Base-by-base conservation (phyloP, 441 rosid genomes). In the Isatis lusitanica region DNA sequence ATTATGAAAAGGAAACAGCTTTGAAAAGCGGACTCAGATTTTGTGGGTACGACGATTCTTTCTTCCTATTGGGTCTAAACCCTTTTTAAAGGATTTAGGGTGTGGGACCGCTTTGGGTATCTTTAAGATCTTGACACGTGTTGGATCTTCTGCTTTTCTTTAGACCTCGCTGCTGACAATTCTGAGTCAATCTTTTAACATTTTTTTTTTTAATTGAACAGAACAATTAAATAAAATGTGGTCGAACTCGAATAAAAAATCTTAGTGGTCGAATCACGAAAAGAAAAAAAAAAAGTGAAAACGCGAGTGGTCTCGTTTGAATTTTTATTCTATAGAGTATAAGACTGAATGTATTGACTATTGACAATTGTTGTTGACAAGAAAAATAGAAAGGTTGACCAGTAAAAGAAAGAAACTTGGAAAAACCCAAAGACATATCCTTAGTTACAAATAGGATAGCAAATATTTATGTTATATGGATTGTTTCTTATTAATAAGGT, bases 1-100 rank as follows among this genome's bases (percentile, higher is more conserved):
- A 33, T 38, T 9, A 13, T 47, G 50, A 30, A 75, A 76, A 76
- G 71, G 75, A 70, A 13, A 46, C 53, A 69, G 50, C 66, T 69
- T 75, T 53, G 75, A 48, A 75, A 75, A 46, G 75, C 60, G 70
- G 55, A 63, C 75, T 76, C 61, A 1, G 79, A 6, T 70, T 70
- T 76, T 69, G 7, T 33, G 31, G 56, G 52, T 28, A 46, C 44
- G 66, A 46, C 44, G 66, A 63, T 63, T 56, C 66, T 55, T 63
- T 36, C 55, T 69, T 60, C 60, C 40, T 21, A n/a, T 53, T 46
- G 42, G n/a, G 48, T 35, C 5, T 13, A 17, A 69, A 55, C 70
- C 70, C 57, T 2, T 24, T 69, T 56, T 24, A 62, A 35, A 10
- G 24, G 24, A 33, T 53, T 56, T 76, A 63, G 51, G 38, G 35